Conservation (phyloP, 768 basidiomycete genomes). For the Tylopilus sp. region DNA sequence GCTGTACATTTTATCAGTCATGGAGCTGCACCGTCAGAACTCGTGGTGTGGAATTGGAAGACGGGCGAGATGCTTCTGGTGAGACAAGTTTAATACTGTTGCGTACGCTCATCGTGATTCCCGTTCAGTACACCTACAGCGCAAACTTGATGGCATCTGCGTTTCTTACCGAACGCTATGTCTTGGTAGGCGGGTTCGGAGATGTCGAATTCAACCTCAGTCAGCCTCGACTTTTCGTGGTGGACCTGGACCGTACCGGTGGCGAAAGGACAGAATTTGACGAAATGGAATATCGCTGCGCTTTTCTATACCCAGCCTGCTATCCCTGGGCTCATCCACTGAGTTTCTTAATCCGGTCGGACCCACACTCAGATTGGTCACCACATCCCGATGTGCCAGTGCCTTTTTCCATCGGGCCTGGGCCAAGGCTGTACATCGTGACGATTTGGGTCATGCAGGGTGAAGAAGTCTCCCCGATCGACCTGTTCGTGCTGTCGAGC, state of each 20-base stretch:
- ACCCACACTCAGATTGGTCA: conserved; percentile 48
- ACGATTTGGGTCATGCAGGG: conserved; percentile 38
- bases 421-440: conserved; percentile 45
- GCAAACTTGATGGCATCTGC: conserved; percentile 38
- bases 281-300: conserved; percentile 33
- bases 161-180: conserved; percentile 40
- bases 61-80: conserved; percentile 50
- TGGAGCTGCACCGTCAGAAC: conserved; percentile 38
- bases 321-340: conserved; percentile 24
- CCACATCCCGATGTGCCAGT: conserved; percentile 33
- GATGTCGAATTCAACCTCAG: conserved; percentile 19
- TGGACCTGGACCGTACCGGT: conserved; percentile 39
- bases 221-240: conserved; percentile 33
- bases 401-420: conserved; percentile 46
- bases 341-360: conserved; percentile 46
- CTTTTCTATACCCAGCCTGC: conserved; percentile 43
- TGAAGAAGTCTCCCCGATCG: conserved; percentile 29
- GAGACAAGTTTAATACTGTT: conserved; percentile 20
- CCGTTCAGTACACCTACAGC: conserved; percentile 25
- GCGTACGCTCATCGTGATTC: neutral
- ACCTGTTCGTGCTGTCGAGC: conserved; percentile 43
- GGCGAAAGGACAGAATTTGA: conserved; percentile 28
- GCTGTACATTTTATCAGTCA: conserved; percentile 44
- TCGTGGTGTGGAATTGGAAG: conserved; percentile 68
- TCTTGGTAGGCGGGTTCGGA: conserved; percentile 35